A percentile compares a stretch with the other conserved stretches of the same genome.
phyloP scores from a whole-genome alignment of 1,284 basidiomycete genomes.

The Leccinum laetum region DNA sequence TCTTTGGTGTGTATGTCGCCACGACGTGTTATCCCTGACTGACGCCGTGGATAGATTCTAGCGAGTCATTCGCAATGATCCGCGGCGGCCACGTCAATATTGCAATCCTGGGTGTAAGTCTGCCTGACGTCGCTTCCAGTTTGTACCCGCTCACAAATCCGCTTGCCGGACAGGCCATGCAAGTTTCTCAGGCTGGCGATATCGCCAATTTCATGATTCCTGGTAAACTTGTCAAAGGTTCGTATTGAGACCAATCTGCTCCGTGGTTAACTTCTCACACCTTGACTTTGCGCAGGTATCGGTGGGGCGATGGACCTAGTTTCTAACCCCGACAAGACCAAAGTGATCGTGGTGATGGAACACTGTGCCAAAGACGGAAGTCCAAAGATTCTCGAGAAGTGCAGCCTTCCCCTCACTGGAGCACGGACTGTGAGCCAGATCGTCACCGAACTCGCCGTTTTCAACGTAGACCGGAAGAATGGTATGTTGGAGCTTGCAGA shows the following conservation, averaged over 20 bases:
- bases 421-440: slow-evolving; percentile 85
- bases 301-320: slow-evolving; percentile 97
- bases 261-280: slow-evolving; percentile 1
- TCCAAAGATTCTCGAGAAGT: slow-evolving; percentile 85
- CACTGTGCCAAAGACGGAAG: slow-evolving; percentile 89
- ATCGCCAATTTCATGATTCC: slow-evolving; percentile 99
- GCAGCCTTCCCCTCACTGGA: slow-evolving; percentile 87
- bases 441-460: slow-evolving; percentile 92
- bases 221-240: slow-evolving; percentile 86
- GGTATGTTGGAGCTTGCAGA: slow-evolving; percentile 81
- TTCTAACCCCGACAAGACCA: slow-evolving; percentile 90
- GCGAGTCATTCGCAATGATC: slow-evolving; percentile 96
- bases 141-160: neutral
- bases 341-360: slow-evolving; percentile 87
- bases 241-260: slow-evolving; percentile 5
- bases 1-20: slow-evolving; percentile 68
- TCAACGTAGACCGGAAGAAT: slow-evolving; percentile 79
- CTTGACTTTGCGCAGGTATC: slow-evolving; percentile 55
- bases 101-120: slow-evolving; percentile 77
- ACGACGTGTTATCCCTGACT: neutral
- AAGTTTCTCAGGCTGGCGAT: slow-evolving; percentile 92
- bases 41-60: slow-evolving; percentile 54
- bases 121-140: neutral
- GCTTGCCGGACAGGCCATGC: slow-evolving; percentile 71
- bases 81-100: slow-evolving; percentile 95